Conservation (phyloP, 305 asterid species). For the Withania somnifera region DNA sequence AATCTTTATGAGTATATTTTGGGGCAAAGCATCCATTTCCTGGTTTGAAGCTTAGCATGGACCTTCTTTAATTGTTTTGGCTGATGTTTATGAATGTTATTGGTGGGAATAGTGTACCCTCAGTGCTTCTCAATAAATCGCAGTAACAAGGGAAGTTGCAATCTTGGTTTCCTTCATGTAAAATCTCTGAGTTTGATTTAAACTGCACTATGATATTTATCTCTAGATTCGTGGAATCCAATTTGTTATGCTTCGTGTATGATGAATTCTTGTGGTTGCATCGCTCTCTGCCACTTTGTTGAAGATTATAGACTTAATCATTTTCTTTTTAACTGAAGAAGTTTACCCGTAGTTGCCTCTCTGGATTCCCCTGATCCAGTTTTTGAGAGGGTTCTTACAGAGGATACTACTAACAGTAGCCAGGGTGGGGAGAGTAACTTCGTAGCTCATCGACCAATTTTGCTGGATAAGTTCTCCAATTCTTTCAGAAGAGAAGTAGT, state of each 20-base stretch:
- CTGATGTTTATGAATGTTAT: neutral
- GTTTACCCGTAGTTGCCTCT: constrained; percentile 14
- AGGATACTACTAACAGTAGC: constrained; percentile 17
- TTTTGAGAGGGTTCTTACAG: constrained; percentile 16
- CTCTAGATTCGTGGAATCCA: neutral
- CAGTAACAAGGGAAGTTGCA: neutral
- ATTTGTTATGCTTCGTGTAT: neutral
- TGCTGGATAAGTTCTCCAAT: constrained; percentile 32
- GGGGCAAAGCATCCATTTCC: neutral
- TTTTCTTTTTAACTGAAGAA: constrained; percentile 10
- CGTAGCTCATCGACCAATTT: constrained; percentile 18
- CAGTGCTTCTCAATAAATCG: neutral
- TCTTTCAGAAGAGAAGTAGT: constrained; percentile 43
- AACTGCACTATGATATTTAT: neutral
- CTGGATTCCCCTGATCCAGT: constrained; percentile 23
- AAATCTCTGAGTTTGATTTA: neutral
- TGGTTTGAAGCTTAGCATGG: neutral
- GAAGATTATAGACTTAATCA: neutral
- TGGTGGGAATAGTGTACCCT: neutral
- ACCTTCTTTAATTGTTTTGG: neutral
- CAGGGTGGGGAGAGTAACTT: constrained; percentile 30
- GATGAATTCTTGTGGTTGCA: neutral
- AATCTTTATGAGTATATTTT: neutral
- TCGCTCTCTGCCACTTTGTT: neutral
- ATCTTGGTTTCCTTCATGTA: neutral